phyloP scores from a whole-genome alignment of 768 basidiomycete species.

The Calvatia gigantea region DNA sequence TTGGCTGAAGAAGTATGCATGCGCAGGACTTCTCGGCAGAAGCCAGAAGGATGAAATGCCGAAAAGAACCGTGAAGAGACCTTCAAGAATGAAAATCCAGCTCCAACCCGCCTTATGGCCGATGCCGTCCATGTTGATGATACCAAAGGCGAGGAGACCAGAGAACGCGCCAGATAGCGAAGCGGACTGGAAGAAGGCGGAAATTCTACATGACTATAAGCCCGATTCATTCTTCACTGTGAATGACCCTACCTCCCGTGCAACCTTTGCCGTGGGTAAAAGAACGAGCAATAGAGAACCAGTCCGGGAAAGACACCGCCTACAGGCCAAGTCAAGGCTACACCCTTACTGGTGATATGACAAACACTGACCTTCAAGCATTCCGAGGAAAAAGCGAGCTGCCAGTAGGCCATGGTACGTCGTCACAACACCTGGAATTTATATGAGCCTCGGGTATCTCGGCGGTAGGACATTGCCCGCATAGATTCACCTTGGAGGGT shows the following conservation, averaged over 20 bases:
- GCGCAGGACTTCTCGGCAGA: slow-evolving; percentile 30
- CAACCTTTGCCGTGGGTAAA: slow-evolving; percentile 48
- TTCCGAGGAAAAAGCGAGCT: slow-evolving; percentile 49
- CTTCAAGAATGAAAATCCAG: slow-evolving; percentile 70
- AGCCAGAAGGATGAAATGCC: slow-evolving; percentile 49
- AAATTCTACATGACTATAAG: slow-evolving; percentile 31
- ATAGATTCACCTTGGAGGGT: slow-evolving; percentile 49
- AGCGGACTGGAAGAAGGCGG: slow-evolving; percentile 47
- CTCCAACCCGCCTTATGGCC: slow-evolving; percentile 56
- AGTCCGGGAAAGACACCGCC: slow-evolving; percentile 58
- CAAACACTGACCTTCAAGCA: slow-evolving; percentile 37
- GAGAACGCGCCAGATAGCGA: slow-evolving; percentile 66
- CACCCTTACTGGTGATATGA: not conserved
- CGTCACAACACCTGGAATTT: slow-evolving; percentile 39
- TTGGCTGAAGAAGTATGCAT: slow-evolving; percentile 46
- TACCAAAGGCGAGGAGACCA: slow-evolving; percentile 64
- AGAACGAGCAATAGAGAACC: slow-evolving; percentile 54
- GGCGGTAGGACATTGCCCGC: not conserved
- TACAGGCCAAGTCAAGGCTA: slow-evolving; percentile 22
- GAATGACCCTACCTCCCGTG: slow-evolving; percentile 37
- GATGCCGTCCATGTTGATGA: slow-evolving; percentile 60
- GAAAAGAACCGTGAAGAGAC: slow-evolving; percentile 58
- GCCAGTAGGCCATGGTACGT: slow-evolving; percentile 41
- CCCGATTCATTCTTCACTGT: slow-evolving; percentile 10
- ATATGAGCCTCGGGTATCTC: not conserved